Evolutionary conservation across 345 rosid species (phyloP).

Genomic region (Cochlearia excelsa): DNA sequence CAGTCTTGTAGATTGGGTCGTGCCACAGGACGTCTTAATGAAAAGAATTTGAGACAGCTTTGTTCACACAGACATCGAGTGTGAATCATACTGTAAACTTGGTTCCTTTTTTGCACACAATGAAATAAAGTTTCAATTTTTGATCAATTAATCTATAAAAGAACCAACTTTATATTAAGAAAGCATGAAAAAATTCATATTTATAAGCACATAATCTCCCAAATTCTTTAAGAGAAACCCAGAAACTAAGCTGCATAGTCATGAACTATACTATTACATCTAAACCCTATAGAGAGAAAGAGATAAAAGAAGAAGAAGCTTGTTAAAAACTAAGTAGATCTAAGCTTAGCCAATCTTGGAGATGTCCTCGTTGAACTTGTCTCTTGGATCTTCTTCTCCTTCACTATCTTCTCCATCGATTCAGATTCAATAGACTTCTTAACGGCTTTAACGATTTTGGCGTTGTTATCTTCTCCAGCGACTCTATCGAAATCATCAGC

Average conservation of each 20-base stretch:
- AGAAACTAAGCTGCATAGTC: background rate
- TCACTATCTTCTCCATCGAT: background rate
- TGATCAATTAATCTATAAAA: slow-evolving; percentile 13
- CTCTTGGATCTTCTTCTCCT: slow-evolving; percentile 15
- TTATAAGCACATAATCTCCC: slow-evolving; percentile 32
- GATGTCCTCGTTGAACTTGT: slow-evolving; percentile 46
- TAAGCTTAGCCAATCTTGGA: slow-evolving; percentile 53
- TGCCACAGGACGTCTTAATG: slow-evolving; percentile 39
- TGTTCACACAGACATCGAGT: slow-evolving; percentile 42
- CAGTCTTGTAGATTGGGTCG: slow-evolving; percentile 77
- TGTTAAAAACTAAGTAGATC: slow-evolving; percentile 10
- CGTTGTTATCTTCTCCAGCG: slow-evolving; percentile 33
- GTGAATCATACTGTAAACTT: slow-evolving; percentile 31
- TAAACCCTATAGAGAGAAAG: slow-evolving; percentile 2
- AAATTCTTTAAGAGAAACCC: background rate
- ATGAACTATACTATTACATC: slow-evolving; percentile 13
- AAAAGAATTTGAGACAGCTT: slow-evolving; percentile 44
- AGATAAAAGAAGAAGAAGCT: background rate
- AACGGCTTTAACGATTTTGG: background rate
- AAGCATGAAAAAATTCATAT: slow-evolving; percentile 37
- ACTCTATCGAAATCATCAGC: slow-evolving; percentile 73
- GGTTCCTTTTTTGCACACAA: background rate
- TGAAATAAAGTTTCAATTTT: slow-evolving; percentile 28
- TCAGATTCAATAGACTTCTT: background rate
- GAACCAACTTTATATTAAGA: background rate